Evolutionary conservation across 2,329 filamentous ascomycete genomes (phyloP).

Genomic region (Claviceps paspali): DNA sequence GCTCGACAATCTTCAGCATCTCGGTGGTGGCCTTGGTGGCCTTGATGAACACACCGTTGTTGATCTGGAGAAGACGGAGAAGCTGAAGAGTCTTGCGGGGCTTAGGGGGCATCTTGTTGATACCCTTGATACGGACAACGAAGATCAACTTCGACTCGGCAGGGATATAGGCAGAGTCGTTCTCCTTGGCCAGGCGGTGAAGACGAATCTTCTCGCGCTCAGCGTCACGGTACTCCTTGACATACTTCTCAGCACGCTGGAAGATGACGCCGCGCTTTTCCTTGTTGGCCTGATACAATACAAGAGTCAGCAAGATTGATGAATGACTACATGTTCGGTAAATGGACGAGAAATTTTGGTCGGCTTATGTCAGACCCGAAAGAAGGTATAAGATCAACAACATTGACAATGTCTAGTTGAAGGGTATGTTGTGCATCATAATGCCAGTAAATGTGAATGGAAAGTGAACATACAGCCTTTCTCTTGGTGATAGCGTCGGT

Average conservation of each 20-base stretch:
- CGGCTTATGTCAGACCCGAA: constrained; percentile 77
- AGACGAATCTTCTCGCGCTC: constrained; percentile 99
- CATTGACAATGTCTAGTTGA: constrained; percentile 95
- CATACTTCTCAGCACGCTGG: constrained; percentile 99
- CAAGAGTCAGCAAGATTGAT: constrained; percentile 20
- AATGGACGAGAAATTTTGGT: constrained; percentile 11
- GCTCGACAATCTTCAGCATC: constrained; percentile 98
- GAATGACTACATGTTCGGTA: too few species aligned
- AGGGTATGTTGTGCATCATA: constrained; percentile 80
- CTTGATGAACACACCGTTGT: constrained; percentile 97
- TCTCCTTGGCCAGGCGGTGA: constrained; percentile 73
- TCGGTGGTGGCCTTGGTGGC: constrained; percentile 94
- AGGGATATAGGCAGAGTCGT: constrained; percentile 85
- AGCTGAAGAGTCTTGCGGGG: constrained; percentile 99
- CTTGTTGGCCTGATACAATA: constrained; percentile 71
- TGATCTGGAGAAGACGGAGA: constrained; percentile 99
- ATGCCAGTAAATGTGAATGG: constrained; percentile 18
- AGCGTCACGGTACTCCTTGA: constrained; percentile 96
- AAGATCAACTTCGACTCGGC: constrained; percentile 96
- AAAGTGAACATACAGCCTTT: constrained; percentile 72
- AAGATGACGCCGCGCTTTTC: constrained; percentile 98
- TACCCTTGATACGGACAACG: constrained; percentile 99
- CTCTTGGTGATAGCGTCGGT: constrained; percentile 66
- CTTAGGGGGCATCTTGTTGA: constrained; percentile 99
- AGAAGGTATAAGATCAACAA: constrained; percentile 97